Base-by-base conservation (phyloP, 2,329 filamentous ascomycete species). In the Colletotrichum lini region DNA sequence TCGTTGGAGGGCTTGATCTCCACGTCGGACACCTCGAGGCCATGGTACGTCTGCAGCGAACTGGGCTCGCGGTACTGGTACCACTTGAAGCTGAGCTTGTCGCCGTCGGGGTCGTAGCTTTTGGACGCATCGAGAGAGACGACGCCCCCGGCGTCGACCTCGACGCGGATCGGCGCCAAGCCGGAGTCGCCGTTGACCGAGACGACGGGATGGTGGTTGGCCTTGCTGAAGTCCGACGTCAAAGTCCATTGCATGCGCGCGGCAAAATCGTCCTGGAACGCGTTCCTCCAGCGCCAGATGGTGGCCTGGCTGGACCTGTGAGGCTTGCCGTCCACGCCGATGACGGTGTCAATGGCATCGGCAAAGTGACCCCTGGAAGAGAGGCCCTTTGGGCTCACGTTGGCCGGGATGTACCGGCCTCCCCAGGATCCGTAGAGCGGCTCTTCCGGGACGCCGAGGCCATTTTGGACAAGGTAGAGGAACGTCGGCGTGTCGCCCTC, bases 401-500 rank as follows among this genome's bases (percentile, higher is more conserved):
- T 82, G 6, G 72, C 74, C 30, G 74, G 76, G 0, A 78, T 72
- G 72, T 87, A 88, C 3, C 86, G 80, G 0, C 86, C 86, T 26
- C 86, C 86, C 86, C 86, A 88, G 0, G 82, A 83, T 2, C 86
- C 86, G 50, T 80, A 87, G 7, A 82, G 77, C 0, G 86, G 86
- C 56, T 82, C 80, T 38, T 87, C 85, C 0, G 84, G 80, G 8
- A 81, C 79, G 35, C 84, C 83, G 0, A 88, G 79, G 1, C 85
- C 85, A 61, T 86, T 86, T 57, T 85, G 84, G 26, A 86, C 82
- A 1, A 84, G 80, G 67, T 86, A 87, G 12, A 88, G 79, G 59
- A 88, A 84, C 0, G 85, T 84, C 0, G 86, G 86, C 1, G 84
- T 85, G 69, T 87, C 86, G n/a, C 85, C 84, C 75, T 90, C 88